phyloP scores from a whole-genome alignment of 306 rosid species.

The Glycine soja region DNA sequence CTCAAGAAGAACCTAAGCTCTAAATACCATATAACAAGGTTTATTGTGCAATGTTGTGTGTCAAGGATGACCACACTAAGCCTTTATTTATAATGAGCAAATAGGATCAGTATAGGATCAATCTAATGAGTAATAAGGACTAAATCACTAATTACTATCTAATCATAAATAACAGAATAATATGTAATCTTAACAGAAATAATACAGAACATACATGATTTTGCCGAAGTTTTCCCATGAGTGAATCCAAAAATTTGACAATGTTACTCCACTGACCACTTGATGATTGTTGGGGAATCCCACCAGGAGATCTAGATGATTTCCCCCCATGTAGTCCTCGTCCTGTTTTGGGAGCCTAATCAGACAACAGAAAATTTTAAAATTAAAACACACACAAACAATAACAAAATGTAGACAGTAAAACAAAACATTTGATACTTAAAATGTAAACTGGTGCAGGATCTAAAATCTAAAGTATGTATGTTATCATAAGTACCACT shows the following conservation, averaged over 20 bases:
- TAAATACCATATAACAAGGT: too few relatives aligned
- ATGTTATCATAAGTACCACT: conserved; percentile 12
- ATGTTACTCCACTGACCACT: conserved; percentile 93
- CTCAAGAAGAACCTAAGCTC: too few relatives aligned
- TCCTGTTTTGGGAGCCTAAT: conserved; percentile 88
- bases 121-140: too few relatives aligned
- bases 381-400: background rate
- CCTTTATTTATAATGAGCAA: too few relatives aligned
- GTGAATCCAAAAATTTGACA: conserved; percentile 84
- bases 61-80: too few relatives aligned
- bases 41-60: too few relatives aligned
- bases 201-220: conserved; percentile 75
- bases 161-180: too few relatives aligned
- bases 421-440: conserved; percentile 3
- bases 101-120: too few relatives aligned
- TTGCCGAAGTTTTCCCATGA: conserved; percentile 71
- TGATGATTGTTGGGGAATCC: conserved; percentile 69
- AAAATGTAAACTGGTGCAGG: background rate
- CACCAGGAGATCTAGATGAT: conserved; percentile 85
- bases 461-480: conserved; percentile 19
- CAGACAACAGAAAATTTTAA: conserved; percentile 26
- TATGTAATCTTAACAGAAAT: background rate
- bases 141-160: too few relatives aligned
- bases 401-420: background rate
- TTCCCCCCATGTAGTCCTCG: conserved; percentile 86